phyloP scores from a whole-genome alignment of 2,329 filamentous ascomycete genomes.

The Macroventuria anomochaeta region DNA sequence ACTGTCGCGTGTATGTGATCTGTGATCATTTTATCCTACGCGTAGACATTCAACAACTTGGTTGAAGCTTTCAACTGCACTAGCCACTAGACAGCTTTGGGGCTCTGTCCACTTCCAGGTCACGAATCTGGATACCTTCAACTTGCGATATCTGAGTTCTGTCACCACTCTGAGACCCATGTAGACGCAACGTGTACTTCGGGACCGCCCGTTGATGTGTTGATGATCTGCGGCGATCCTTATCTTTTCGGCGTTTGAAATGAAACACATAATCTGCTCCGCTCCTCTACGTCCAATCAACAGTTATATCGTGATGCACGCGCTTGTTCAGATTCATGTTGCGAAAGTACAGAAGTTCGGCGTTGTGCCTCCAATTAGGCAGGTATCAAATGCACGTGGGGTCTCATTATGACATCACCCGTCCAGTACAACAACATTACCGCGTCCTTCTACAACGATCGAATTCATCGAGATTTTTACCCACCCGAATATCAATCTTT shows the following conservation, averaged over 20 bases:
- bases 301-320: constrained; percentile 2
- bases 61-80: background rate
- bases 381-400: constrained; percentile 19
- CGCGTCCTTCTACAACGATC: background rate
- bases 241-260: constrained; percentile 4
- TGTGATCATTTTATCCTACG: background rate
- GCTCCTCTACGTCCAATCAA: constrained; percentile 8
- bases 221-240: constrained; percentile 13
- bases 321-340: constrained; percentile 9
- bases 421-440: constrained; percentile 2
- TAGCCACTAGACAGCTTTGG: background rate
- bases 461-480: background rate
- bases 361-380: constrained; percentile 18
- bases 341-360: constrained; percentile 5
- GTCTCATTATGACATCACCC: constrained; percentile 13
- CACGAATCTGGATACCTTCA: no score
- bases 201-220: constrained; percentile 9
- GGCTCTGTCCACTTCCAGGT: background rate
- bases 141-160: background rate
- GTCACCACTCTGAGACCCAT: background rate
- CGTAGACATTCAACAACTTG: background rate
- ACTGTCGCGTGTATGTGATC: background rate
- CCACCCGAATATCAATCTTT: background rate
- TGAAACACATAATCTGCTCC: background rate
- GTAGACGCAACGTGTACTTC: constrained; percentile 17